Evolutionary conservation across 2,329 filamentous ascomycete genomes (phyloP), one percentile per base, ranked within the genome.

Genomic region (Cryphonectria naterciae): DNA sequence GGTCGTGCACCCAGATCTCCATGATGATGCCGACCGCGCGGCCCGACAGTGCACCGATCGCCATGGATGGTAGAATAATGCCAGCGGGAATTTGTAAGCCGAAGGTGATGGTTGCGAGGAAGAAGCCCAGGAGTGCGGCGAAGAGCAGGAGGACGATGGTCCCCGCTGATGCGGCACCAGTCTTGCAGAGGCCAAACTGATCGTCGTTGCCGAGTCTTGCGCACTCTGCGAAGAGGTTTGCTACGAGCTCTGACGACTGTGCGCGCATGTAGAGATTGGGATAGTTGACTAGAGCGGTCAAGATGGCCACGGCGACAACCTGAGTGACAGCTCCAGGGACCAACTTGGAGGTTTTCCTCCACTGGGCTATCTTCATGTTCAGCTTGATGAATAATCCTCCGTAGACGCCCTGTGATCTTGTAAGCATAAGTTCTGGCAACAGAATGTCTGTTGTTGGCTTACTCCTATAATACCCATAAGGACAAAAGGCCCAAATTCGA

Each of bases 221-320:
- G 80, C 96, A 99, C 81, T 99, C 95, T 11, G 94, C 90, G 79
- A 99, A 98, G 39, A 99, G 89, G 70, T 92, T 92, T 73, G 95
- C 95, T 22, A 98, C 95, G 2, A 99, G 89, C 79, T 98, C 94
- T 0, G 94, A 95, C 32, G 93, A 89, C 79, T 98, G 95, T 4
- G 94, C 92, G 75, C 96, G 92, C 92, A 98, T 97, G 81, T 98
- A 98, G 69, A 94, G 91, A 81, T 98, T 97, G 15, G 96, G 96
- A 77, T 94, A 99, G 83, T 97, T 98, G 81, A 98, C 88, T 61
- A 98, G 79, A 1, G 95, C 94, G 1, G 95, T 97, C 32, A 97
- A 78, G 58, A 95, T 83, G 5, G 95, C 91, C 35, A 97, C 89
- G n/a, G 90, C 81, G 32, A 92, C 83, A 13, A 98, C 95, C 82